Percentiles rank a stretch among this genome's conserved stretches.
Evolutionary conservation across 192 early-diverging fungal genomes (phyloP).

Genomic region (Dimargaris xerosporica): DNA sequence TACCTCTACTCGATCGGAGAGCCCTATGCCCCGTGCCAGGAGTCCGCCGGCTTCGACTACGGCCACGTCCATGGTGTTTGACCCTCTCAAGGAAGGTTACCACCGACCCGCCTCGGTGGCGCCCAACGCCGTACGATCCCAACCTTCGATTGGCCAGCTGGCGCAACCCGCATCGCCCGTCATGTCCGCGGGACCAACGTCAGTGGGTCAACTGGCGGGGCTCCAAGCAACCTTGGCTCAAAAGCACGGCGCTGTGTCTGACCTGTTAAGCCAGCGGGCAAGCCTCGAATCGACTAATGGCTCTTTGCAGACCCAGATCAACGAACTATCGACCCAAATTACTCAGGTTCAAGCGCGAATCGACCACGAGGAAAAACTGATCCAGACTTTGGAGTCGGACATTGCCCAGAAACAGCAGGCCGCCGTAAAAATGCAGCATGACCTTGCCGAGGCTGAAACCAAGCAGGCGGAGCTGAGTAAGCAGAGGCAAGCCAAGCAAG

Average conservation of each 20-base stretch:
- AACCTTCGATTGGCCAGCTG: neutral
- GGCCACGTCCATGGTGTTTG: neutral
- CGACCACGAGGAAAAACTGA: neutral
- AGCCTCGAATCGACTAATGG: neutral
- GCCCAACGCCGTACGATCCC: neutral
- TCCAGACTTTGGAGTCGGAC: neutral
- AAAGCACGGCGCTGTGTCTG: conserved; percentile 9
- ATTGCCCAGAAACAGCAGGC: neutral
- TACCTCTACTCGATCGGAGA: neutral
- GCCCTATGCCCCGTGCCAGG: neutral
- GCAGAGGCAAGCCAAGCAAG: neutral
- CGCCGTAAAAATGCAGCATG: neutral
- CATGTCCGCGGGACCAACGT: neutral
- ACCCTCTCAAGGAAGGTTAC: neutral
- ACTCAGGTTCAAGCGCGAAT: neutral
- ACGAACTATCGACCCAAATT: neutral
- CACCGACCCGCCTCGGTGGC: neutral
- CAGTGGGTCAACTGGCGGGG: neutral
- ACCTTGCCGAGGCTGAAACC: neutral
- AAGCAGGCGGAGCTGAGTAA: neutral
- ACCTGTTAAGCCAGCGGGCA: conserved; percentile 1
- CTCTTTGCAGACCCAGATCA: neutral
- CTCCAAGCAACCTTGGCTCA: conserved; percentile 1
- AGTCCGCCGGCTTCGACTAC: neutral
- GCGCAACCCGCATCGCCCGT: neutral